These are phyloP conservation scores for Protomyces pachydermus DNA, from an alignment of 1,139 yeast species.

Conservation along the genomic window DNA sequence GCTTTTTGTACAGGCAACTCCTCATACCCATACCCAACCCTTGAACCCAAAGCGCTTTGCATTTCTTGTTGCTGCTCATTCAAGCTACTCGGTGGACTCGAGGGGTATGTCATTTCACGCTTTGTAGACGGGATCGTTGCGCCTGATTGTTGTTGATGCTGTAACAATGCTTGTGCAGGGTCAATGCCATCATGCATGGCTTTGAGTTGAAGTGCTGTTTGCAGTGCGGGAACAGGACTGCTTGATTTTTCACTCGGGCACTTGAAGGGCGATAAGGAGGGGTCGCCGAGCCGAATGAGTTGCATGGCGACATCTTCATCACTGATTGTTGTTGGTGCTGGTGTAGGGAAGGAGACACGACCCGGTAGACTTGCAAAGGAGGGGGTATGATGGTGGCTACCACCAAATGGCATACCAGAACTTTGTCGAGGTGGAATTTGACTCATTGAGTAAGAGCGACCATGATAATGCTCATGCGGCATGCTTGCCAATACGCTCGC, in stretches of 20 bases:
- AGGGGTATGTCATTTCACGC: slow-evolving; percentile 19
- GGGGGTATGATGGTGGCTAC: slow-evolving; percentile 3
- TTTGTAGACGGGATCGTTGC: not conserved
- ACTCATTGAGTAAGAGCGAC: not conserved
- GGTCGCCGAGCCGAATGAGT: slow-evolving; percentile 29
- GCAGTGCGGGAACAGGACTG: slow-evolving; percentile 14
- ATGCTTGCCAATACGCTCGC: not conserved
- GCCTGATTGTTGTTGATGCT: not conserved
- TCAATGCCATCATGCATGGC: slow-evolving; percentile 11
- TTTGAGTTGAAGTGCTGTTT: slow-evolving; percentile 15
- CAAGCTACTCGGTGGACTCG: slow-evolving; percentile 22
- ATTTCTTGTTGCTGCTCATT: slow-evolving; percentile 5
- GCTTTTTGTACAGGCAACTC: not conserved
- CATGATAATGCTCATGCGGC: slow-evolving; percentile 1
- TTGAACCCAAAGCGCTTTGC: not conserved
- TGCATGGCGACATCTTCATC: slow-evolving; percentile 30
- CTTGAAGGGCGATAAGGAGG: slow-evolving; percentile 21
- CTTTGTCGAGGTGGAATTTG: slow-evolving; percentile 1
- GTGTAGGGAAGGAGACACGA: slow-evolving; percentile 25
- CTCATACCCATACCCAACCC: not conserved
- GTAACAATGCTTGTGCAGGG: not conserved
- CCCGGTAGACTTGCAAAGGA: slow-evolving; percentile 15
- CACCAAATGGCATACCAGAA: not conserved
- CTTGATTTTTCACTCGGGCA: slow-evolving; percentile 13
- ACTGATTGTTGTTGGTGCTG: slow-evolving; percentile 28